Conservation (phyloP, 192 early-diverging fungal species). For the Coemansia sp. region DNA sequence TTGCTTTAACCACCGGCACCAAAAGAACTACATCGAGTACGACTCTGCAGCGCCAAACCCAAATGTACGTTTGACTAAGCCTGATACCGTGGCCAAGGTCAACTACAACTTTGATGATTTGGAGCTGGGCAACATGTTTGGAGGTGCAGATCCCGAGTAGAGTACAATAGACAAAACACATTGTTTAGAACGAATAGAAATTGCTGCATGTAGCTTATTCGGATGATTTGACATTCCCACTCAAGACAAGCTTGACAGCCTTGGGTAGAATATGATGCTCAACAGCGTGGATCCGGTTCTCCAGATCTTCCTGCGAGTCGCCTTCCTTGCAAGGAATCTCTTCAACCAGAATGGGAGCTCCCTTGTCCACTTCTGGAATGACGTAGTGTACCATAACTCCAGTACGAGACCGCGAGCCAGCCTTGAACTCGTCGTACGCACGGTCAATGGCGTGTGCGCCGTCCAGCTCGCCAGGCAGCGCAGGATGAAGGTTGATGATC, state of each 20-base stretch:
- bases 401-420: conserved; percentile 68
- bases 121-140: conserved; percentile 20
- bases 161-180: not conserved
- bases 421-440: conserved; percentile 83
- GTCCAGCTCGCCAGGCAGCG: conserved; percentile 93
- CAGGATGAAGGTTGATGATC: conserved; percentile 96
- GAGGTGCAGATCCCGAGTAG: not conserved
- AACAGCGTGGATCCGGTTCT: conserved; percentile 81
- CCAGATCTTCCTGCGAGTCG: conserved; percentile 79
- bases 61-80: conserved; percentile 13
- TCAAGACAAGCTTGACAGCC: conserved; percentile 55
- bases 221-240: not conserved
- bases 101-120: conserved; percentile 42
- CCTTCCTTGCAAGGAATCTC: conserved; percentile 70
- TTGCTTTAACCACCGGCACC: conserved; percentile 57
- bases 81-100: conserved; percentile 21
- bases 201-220: not conserved
- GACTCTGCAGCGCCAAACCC: conserved; percentile 18
- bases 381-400: conserved; percentile 94
- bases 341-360: conserved; percentile 79
- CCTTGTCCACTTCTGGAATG: conserved; percentile 93
- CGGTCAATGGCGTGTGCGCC: conserved; percentile 96
- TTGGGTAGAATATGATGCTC: conserved; percentile 89
- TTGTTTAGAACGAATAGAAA: too few species aligned
- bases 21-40: conserved; percentile 61